These are phyloP conservation scores for Suillus paluster DNA, from an alignment of 768 basidiomycete genomes.

Conservation along the genomic window DNA sequence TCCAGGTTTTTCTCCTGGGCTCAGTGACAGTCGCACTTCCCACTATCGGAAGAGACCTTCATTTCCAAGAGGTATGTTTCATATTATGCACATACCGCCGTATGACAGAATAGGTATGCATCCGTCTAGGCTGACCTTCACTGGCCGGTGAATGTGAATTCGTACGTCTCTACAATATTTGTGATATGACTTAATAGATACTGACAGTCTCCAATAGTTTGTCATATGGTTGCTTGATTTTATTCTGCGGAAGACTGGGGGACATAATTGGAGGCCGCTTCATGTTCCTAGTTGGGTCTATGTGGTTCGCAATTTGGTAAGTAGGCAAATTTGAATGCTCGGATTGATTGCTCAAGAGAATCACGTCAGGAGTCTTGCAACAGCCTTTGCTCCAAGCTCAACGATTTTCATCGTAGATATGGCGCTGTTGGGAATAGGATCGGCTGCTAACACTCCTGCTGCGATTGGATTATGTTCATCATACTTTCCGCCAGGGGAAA, in stretches of 20 bases:
- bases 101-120: neutral
- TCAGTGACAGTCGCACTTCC: slow-evolving; percentile 32
- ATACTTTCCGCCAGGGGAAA: slow-evolving; percentile 34
- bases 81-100: neutral
- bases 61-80: slow-evolving; percentile 22
- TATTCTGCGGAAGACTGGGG: slow-evolving; percentile 30
- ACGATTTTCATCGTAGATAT: slow-evolving; percentile 35
- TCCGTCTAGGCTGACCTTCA: slow-evolving; percentile 21
- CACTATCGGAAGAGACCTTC: slow-evolving; percentile 30
- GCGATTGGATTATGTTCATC: slow-evolving; percentile 30
- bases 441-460: slow-evolving; percentile 40
- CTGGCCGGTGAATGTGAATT: slow-evolving; percentile 31
- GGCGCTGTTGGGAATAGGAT: slow-evolving; percentile 37
- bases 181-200: too few species aligned
- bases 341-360: neutral
- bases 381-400: slow-evolving; percentile 33
- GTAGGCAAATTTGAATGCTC: neutral
- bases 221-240: slow-evolving; percentile 27
- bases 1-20: slow-evolving; percentile 30
- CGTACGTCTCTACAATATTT: slow-evolving; percentile 18
- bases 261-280: slow-evolving; percentile 28
- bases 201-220: slow-evolving; percentile 14
- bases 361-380: slow-evolving; percentile 31
- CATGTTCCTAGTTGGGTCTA: slow-evolving; percentile 36
- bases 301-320: slow-evolving; percentile 38